Evolutionary conservation across 2,329 filamentous ascomycete genomes (phyloP), one percentile per base, ranked within the genome.

Genomic region (Sordariomycetes sp.): DNA sequence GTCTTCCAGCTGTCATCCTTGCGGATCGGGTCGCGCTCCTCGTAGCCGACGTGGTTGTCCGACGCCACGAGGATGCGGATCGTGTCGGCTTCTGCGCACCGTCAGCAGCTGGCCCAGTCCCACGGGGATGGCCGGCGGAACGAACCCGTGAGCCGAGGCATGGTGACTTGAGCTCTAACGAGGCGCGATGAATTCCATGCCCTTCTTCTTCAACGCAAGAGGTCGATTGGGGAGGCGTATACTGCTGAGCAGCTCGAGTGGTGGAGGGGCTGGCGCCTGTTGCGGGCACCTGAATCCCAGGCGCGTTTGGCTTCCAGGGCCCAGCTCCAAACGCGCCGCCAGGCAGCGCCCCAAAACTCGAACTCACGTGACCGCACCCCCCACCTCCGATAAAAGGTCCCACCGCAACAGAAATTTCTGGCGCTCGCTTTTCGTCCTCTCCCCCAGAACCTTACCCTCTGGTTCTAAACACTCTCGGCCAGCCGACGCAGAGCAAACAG

Each of bases 31-130:
- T 99, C 92, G 65, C 92, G 86, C 73, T 99, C 94, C 68, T 90
- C 89, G 72, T 91, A 97, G 57, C 94, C 94, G 61, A 99, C 94
- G 87, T 99, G 94, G 65, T 95, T 97, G 71, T 99, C 94, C 18
- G 93, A 97, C 46, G 94, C 87, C 60, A 99, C 81, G 43, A 99
- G 85, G 63, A 99, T 94, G 63, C 90, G 90, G 67, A 99, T 97
- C 0, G 90, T 96, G 74, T 99, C 90, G 65, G 88, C 73, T 58
- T 76, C 79, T 80, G 57, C 5, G 34, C 24, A 7, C 4, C 7
- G 37, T 34, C 25, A 46, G 53, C 34, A 5, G 32, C n/a, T 10
- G 20, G 12, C 5, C 6, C 22, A n/a, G 22, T 18, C 2, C 18
- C 18, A 10, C n/a, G 3, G 22, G 22, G 10, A 40, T 18, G 32